Percentiles rank a stretch among this genome's conserved stretches.
Conservation (phyloP, 2,329 filamentous ascomycete species). For the Cladobotryum protrusum region DNA sequence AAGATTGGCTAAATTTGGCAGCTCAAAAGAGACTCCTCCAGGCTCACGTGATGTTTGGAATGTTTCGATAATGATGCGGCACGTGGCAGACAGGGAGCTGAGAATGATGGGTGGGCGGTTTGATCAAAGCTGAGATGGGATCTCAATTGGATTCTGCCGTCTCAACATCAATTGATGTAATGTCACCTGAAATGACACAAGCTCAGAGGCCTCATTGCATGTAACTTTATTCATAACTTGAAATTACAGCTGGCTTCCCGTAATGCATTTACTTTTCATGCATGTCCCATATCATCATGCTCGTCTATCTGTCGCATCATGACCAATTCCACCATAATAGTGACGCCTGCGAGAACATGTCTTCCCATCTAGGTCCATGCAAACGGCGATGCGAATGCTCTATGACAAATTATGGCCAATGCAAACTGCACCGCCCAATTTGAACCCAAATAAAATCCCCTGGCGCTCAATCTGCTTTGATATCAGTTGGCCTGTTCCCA, state of each 20-base stretch:
- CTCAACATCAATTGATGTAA: too few relatives aligned
- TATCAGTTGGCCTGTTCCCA: background rate
- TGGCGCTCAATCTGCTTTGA: background rate
- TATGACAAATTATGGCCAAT: background rate
- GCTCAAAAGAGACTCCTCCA: too few relatives aligned
- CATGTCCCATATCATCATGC: background rate
- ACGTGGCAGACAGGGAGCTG: background rate
- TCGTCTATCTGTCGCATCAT: background rate
- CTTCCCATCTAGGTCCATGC: slow-evolving; percentile 3
- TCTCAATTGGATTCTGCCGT: too few relatives aligned
- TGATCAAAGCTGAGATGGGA: too few relatives aligned
- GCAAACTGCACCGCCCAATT: background rate
- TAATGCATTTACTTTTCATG: too few relatives aligned
- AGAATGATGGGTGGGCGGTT: too few relatives aligned
- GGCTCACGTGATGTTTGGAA: too few relatives aligned
- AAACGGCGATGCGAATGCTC: slow-evolving; percentile 4
- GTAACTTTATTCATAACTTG: too few relatives aligned
- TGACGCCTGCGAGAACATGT: background rate
- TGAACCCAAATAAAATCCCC: background rate
- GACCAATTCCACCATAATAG: background rate
- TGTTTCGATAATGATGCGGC: background rate
- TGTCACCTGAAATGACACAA: too few relatives aligned
- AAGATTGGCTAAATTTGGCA: too few relatives aligned
- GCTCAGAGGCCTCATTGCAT: too few relatives aligned
- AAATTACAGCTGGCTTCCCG: too few relatives aligned